Evolutionary conservation across 371 early-diverging fungal species (phyloP), one percentile per base, ranked within the genome.

Genomic region (Mucor velutinosus): DNA sequence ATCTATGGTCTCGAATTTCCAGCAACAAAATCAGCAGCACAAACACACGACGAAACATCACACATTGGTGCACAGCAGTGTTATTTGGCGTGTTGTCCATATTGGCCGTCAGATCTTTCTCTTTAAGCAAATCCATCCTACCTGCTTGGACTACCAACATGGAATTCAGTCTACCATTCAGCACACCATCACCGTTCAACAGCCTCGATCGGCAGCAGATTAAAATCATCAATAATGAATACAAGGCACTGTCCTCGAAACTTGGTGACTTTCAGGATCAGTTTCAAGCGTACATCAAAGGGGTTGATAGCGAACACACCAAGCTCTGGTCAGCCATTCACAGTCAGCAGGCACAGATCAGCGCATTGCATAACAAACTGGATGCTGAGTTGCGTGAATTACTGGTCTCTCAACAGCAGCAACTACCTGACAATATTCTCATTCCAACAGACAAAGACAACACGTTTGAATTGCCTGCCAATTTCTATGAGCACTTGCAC

Each of bases 391-490:
- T 69, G n/a, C 35, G 35, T 3, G 2, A 59, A 0, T 17, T 58
- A 3, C 35, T 69, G 14, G 32, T 21, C 14, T 25, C 25, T 14
- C 4, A 17, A 23, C 21, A 41, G 10, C 32, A 32, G 15, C 21
- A 49, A 29, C 35, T 69, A 30, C 69, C 70, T 0, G 55, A 60
- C 7, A 32, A 27, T 6, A 4, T 69, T n/a, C 27, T 69, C 8
- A 56, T 69, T 4, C n/a, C 60, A 14, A 64, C 60, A 14, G 55
- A 64, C n/a, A 47, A 69, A 39, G 11, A 64, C 17, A 65, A 56
- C 12, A 37, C 33, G 8, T 29, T 69, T 10, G 51, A 58, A 19
- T 23, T 64, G 12, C 60, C 70, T 2, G 45, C 43, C 19, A 27
- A 25, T 15, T 49, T 69, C 19, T 64, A 60, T 23, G 33, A 37